Evolutionary conservation across 2,329 filamentous ascomycete species (phyloP), one percentile per base, ranked within the genome.

Genomic region (Acrodontium crateriforme): DNA sequence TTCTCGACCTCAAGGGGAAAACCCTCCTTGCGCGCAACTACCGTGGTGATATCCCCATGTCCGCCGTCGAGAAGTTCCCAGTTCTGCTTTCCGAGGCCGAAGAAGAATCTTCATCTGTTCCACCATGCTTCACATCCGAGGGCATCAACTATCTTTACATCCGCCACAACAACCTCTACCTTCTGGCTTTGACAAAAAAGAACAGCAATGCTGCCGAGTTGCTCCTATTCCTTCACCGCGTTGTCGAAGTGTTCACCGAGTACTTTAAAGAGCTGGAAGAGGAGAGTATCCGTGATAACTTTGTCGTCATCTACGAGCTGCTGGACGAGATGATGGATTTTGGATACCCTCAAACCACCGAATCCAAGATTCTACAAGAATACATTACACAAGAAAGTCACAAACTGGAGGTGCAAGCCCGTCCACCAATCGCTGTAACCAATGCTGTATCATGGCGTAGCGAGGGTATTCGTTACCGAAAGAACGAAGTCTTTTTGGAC

Each of bases 301-400:
- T 98, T 53, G 89, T 98, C 56, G 76, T 98, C 52, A 98, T 98
- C 51, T 98, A 98, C 66, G 89, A 98, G 60, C 62, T 98, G 36
- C 71, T 98, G 38, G 89, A 98, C 53, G 89, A 98, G 65, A 98
- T 98, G 89, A 98, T 98, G 89, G 89, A 98, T 60, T 98, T 98
- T 65, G 89, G 89, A 39, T 94, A 98, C 56, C 89, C 89, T 5
- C 89, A 98, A 58, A 98, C 89, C 7, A 98, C 89, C 41, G 89
- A 98, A 58, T 82, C 74, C 55, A 98, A 98, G 70, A 98, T 98
- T 54, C 64, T 98, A 36, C 89, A 98, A 58, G 89, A 98, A 64
- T 74, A 61, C 45, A 98, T 98, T 54, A 98, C 89, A 21, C 89
- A 98, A 59, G 89, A 98, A 60, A 94, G 85, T 29, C 89, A 98